phyloP scores from a whole-genome alignment of 2,329 filamentous ascomycete genomes.

The Pseudocercospora crystallina region DNA sequence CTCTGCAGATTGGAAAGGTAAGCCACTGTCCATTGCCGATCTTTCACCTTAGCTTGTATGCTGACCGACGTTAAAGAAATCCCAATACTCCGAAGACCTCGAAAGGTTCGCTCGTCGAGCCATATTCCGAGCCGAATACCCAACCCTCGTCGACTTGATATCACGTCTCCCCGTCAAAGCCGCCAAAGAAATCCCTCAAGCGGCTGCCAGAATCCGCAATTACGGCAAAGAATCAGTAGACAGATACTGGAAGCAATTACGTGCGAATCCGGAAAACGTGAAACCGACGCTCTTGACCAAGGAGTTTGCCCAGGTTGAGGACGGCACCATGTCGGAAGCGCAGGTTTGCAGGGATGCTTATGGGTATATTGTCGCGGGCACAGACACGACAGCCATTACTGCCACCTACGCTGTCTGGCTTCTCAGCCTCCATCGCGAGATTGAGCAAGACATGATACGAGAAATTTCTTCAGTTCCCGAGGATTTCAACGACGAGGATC shows the following conservation, averaged over 20 bases:
- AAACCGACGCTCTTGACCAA: conserved; percentile 9
- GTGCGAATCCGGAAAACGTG: not conserved
- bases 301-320: conserved; percentile 1
- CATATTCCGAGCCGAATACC: conserved; percentile 8
- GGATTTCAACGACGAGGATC: not conserved
- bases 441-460: not conserved
- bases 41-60: too few species aligned
- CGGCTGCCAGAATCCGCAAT: not conserved
- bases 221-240: not conserved
- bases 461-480: not conserved
- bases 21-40: not conserved
- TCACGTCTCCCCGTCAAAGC: not conserved
- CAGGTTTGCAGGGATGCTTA: too few species aligned
- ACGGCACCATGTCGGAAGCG: not conserved
- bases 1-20: conserved; percentile 6
- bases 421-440: not conserved
- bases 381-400: not conserved
- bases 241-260: not conserved
- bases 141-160: not conserved
- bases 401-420: not conserved
- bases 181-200: too few species aligned
- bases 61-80: not conserved
- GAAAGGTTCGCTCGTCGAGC: not conserved
- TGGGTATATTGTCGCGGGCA: not conserved
- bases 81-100: conserved; percentile 7